phyloP scores from a whole-genome alignment of 306 rosid species.

The Cucumis hystrix region DNA sequence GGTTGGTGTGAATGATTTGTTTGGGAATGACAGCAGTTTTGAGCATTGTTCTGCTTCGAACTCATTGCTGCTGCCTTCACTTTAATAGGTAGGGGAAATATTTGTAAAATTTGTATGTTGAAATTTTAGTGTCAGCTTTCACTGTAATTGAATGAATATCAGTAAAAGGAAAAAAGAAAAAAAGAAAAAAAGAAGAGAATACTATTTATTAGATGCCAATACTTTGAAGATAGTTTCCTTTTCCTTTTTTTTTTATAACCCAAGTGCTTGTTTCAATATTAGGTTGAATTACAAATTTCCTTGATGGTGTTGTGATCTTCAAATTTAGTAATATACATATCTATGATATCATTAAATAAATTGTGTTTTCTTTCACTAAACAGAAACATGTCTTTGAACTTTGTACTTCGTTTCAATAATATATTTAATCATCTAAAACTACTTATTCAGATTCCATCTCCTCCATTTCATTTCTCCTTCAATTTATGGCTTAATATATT shows the following conservation, averaged over 20 bases:
- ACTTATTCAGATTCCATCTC: too few relatives aligned
- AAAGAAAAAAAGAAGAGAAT: neutral
- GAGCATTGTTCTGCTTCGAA: neutral
- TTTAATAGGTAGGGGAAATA: neutral
- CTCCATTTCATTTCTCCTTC: too few relatives aligned
- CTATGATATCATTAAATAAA: too few relatives aligned
- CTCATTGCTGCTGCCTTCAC: neutral
- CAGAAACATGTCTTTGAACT: too few relatives aligned
- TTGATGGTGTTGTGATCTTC: neutral
- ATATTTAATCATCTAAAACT: too few relatives aligned
- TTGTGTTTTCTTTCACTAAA: too few relatives aligned
- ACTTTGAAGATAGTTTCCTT: neutral
- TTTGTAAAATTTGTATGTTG: neutral
- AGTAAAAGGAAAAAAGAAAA: neutral
- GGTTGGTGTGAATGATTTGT: conserved; percentile 7
- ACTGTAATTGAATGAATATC: neutral
- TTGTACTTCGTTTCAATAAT: too few relatives aligned
- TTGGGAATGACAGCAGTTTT: neutral
- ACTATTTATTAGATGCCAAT: neutral
- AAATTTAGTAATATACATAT: too few relatives aligned
- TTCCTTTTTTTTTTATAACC: neutral
- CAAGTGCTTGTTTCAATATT: neutral
- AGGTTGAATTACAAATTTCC: too few relatives aligned
- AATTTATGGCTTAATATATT: too few relatives aligned
- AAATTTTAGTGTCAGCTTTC: neutral